Evolutionary conservation across 495 filamentous ascomycete genomes (phyloP).

Genomic region (Penicillium paradoxum): DNA sequence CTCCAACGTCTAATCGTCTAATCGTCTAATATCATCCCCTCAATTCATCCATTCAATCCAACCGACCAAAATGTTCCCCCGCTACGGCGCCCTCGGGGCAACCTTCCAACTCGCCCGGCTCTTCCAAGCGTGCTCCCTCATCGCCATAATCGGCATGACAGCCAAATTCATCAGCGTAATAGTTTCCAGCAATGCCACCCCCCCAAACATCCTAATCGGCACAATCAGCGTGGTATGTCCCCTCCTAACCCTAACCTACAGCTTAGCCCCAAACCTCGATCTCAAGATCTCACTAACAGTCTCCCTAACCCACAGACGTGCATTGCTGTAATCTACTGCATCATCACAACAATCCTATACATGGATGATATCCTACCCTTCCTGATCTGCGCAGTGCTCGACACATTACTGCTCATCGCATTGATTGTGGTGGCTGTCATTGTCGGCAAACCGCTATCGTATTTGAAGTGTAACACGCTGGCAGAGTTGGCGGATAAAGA

Average conservation of each 20-base stretch:
- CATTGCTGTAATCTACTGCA: conserved; percentile 70
- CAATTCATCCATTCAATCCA: background rate
- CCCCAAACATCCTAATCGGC: conserved; percentile 70
- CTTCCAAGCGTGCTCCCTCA: conserved; percentile 65
- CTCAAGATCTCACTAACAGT: background rate
- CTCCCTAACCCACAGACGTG: conserved; percentile 50
- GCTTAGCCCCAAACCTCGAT: background rate
- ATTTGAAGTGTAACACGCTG: conserved; percentile 64
- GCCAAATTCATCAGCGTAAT: conserved; percentile 81
- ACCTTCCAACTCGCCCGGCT: conserved; percentile 70
- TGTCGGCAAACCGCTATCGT: conserved; percentile 75
- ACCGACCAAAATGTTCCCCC: conserved; percentile 20
- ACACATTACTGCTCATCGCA: conserved; percentile 64
- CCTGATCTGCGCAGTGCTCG: conserved; percentile 58
- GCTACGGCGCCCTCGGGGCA: conserved; percentile 69
- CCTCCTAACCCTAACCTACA: background rate
- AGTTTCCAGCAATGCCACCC: conserved; percentile 53
- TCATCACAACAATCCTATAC: conserved; percentile 73
- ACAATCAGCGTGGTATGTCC: conserved; percentile 72
- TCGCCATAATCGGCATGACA: conserved; percentile 74
- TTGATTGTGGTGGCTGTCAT: conserved; percentile 65
- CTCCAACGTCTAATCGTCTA: background rate
- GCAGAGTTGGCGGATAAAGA: conserved; percentile 29
- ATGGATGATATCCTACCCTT: conserved; percentile 70
- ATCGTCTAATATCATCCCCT: background rate